Percentiles rank a stretch among this genome's conserved stretches.
Conservation (phyloP, 1,284 basidiomycete species). For the Macrocybe sp. region DNA sequence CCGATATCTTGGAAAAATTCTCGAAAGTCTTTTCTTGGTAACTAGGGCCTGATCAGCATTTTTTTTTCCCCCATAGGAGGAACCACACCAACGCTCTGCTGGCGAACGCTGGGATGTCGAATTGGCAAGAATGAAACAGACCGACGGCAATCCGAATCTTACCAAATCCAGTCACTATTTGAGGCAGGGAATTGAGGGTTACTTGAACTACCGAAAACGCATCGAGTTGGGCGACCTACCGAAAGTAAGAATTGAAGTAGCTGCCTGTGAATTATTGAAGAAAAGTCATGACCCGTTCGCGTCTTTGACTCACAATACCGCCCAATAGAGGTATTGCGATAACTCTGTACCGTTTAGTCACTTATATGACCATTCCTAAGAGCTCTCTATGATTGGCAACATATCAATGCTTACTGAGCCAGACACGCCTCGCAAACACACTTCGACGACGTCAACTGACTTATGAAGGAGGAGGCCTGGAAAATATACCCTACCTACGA, state of each 20-base stretch:
- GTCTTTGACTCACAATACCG: constrained; percentile 7
- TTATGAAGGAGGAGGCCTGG: neutral
- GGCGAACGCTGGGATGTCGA: constrained; percentile 6
- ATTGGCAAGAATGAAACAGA: neutral
- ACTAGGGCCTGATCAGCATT: constrained; percentile 1
- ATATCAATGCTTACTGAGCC: constrained; percentile 9
- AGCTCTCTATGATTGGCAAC: neutral
- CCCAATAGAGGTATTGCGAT: neutral
- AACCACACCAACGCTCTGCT: constrained; percentile 9
- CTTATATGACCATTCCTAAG: neutral
- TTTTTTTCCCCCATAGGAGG: neutral
- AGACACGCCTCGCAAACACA: constrained; percentile 14
- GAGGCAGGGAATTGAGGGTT: neutral
- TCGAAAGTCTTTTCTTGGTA: constrained; percentile 5
- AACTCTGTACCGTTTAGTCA: constrained; percentile 8
- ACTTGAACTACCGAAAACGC: neutral
- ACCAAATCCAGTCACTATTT: constrained; percentile 11
- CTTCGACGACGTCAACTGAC: constrained; percentile 1
- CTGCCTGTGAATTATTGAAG: neutral
- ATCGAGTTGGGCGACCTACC: constrained; percentile 2
- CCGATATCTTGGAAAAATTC: constrained; percentile 10
- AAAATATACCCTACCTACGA: constrained; percentile 11
- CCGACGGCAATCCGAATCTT: neutral
- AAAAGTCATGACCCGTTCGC: neutral
- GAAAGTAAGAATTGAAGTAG: constrained; percentile 8